A percentile compares a stretch with the other conserved stretches of the same genome.
Conservation (phyloP, 73 alveolate species). For the Tetrahymena malaccensis region DNA sequence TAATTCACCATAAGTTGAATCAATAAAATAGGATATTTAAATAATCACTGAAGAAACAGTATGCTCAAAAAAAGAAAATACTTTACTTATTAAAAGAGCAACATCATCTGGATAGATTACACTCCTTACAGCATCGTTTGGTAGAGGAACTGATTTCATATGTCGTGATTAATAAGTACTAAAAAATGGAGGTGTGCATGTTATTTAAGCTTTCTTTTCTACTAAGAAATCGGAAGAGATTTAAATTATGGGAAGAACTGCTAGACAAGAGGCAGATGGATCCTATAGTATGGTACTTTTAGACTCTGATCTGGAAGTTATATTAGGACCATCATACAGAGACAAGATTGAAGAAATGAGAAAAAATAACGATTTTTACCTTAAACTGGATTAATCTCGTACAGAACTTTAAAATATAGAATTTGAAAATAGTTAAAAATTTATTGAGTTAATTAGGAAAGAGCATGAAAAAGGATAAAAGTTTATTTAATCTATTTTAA, state of each 20-base stretch:
- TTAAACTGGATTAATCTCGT: not conserved
- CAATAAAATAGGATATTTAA: not conserved
- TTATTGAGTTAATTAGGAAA: not conserved
- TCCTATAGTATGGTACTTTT: constrained; percentile 9
- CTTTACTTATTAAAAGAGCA: constrained; percentile 5
- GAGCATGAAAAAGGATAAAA: not conserved
- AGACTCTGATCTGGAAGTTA: not conserved
- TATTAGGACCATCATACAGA: not conserved
- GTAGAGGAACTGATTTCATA: constrained; percentile 9
- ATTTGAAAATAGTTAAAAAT: not conserved
- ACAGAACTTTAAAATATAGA: not conserved
- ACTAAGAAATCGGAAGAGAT: constrained; percentile 33
- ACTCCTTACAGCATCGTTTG: constrained; percentile 22
- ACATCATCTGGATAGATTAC: constrained; percentile 10
- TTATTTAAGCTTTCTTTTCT: constrained; percentile 36
- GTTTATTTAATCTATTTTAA: not conserved
- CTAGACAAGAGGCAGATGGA: constrained; percentile 45
- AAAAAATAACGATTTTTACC: not conserved
- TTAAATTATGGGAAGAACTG: constrained; percentile 41
- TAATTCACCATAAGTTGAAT: not conserved
- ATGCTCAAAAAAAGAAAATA: not conserved
- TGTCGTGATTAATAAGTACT: not conserved
- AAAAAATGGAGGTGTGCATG: constrained; percentile 20
- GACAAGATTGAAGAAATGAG: not conserved
- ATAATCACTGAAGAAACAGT: not conserved